Evolutionary conservation across 2,329 filamentous ascomycete genomes (phyloP).

Genomic region (Calonectria naviculata): DNA sequence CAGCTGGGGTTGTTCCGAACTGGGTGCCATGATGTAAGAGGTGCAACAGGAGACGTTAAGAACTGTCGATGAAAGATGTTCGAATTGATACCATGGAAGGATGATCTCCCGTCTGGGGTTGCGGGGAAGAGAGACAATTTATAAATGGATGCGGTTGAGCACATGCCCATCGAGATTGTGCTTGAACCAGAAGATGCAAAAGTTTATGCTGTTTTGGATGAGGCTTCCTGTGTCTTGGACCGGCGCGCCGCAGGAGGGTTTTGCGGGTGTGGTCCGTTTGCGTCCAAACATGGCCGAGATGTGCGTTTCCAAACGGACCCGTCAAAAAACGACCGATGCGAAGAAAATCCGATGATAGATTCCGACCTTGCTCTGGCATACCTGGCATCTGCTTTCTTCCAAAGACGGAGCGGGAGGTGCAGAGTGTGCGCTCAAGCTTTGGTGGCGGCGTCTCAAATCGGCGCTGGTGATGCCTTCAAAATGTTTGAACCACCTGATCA

Average conservation of each 20-base stretch:
- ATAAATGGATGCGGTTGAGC: neutral
- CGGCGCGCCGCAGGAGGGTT: neutral
- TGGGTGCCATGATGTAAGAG: neutral
- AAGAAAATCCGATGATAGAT: neutral
- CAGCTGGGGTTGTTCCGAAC: neutral
- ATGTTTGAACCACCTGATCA: neutral
- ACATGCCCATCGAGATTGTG: neutral
- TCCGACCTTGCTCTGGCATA: neutral
- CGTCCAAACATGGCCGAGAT: neutral
- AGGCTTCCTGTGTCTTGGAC: neutral
- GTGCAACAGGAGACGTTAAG: neutral
- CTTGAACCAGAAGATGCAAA: neutral
- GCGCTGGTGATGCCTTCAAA: neutral
- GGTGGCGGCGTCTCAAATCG: neutral
- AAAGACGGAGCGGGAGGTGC: neutral
- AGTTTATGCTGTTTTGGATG: constrained; percentile 3
- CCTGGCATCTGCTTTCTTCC: neutral
- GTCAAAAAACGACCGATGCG: neutral
- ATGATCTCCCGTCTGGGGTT: constrained; percentile 1
- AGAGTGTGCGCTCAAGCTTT: neutral
- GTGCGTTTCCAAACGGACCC: neutral
- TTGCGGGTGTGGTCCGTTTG: neutral
- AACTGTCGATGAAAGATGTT: neutral
- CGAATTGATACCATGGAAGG: neutral
- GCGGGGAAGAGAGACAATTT: constrained; percentile 4